Conservation (phyloP, 192 early-diverging fungal species). For the Coemansia sp. region DNA sequence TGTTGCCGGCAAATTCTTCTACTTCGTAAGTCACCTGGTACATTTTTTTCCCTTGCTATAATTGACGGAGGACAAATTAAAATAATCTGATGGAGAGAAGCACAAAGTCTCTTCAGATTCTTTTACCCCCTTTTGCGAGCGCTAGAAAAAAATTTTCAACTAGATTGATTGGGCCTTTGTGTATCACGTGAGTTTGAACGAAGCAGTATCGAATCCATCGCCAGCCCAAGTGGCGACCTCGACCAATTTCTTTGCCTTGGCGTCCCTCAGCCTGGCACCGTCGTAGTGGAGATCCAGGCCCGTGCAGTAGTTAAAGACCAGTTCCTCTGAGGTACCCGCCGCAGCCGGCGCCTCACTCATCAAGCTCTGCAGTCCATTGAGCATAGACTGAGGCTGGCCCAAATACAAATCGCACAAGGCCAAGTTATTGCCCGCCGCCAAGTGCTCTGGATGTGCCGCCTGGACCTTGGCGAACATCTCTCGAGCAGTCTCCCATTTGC, state of each 20-base stretch:
- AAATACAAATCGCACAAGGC: constrained; percentile 46
- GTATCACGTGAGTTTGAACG: constrained; percentile 42
- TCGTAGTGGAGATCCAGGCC: constrained; percentile 48
- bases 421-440: constrained; percentile 37
- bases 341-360: constrained; percentile 30
- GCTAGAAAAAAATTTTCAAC: constrained; percentile 12
- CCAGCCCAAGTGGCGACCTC: constrained; percentile 49
- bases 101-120: not conserved
- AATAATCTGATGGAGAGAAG: not conserved
- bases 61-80: not conserved
- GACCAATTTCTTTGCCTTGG: constrained; percentile 35
- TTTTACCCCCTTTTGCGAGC: not conserved
- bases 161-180: not conserved
- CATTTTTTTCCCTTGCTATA: constrained; percentile 17
- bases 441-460: constrained; percentile 7
- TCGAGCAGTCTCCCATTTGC: constrained; percentile 32
- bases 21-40: constrained; percentile 48
- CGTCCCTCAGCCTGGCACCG: constrained; percentile 22
- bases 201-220: constrained; percentile 34
- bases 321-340: constrained; percentile 36
- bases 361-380: constrained; percentile 23
- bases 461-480: constrained; percentile 16
- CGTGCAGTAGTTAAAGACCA: constrained; percentile 51
- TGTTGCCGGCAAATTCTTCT: constrained; percentile 51
- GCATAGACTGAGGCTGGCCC: constrained; percentile 42